A percentile compares a stretch with the other conserved stretches of the same genome.
Conservation (phyloP, 108 stramenopile genomes). For the Nannochloropsis oceanica region DNA sequence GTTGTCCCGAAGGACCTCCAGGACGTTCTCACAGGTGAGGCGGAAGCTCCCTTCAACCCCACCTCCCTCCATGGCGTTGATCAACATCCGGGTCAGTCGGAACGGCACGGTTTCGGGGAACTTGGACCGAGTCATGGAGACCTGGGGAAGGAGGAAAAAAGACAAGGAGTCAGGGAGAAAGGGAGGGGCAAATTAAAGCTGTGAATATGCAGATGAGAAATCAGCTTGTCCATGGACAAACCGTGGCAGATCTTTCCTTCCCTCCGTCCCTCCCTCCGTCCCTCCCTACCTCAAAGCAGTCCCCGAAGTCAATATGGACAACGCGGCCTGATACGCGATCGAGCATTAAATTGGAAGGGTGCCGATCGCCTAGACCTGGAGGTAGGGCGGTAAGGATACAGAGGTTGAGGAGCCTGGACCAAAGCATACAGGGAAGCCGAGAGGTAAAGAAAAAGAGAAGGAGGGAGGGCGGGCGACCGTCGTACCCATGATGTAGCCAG, state of each 20-base stretch:
- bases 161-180: neutral
- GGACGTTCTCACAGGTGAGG: neutral
- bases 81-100: slow-evolving; percentile 39
- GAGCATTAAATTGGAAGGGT: slow-evolving; percentile 78
- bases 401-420: slow-evolving; percentile 5
- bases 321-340: slow-evolving; percentile 16
- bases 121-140: slow-evolving; percentile 18
- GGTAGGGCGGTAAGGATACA: neutral
- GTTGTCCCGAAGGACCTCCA: neutral
- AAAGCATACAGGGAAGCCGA: no score
- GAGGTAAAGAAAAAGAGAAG: neutral
- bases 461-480: neutral
- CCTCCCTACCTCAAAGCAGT: slow-evolving; percentile 31
- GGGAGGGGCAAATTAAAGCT: neutral
- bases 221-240: neutral
- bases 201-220: neutral
- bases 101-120: slow-evolving; percentile 37
- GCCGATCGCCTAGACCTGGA: slow-evolving; percentile 63
- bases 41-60: neutral
- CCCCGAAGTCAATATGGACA: slow-evolving; percentile 35
- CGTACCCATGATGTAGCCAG: slow-evolving; percentile 5
- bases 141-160: neutral
- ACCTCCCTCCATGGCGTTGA: slow-evolving; percentile 33
- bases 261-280: neutral
- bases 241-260: neutral